Evolutionary conservation across 495 filamentous ascomycete genomes (phyloP), one percentile per base, ranked within the genome.

Genomic region (Friedmanniomyces endolithicus): DNA sequence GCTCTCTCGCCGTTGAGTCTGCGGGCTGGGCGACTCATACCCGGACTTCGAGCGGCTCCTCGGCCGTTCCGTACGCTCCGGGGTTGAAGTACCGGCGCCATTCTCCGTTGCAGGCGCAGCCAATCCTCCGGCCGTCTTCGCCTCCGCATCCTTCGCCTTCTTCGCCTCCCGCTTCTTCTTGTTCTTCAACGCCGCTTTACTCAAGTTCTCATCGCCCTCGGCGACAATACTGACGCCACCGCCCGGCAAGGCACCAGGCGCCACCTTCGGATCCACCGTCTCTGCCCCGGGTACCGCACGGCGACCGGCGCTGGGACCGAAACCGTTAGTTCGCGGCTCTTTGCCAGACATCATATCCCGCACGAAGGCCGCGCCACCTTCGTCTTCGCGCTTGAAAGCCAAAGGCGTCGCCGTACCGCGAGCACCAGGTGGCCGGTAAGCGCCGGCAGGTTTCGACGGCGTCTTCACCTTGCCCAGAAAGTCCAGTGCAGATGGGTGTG

Each of bases 91-190:
- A 20, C 40, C 52, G n/a, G n/a, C n/a, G 19, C 57, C 64, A 22
- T 64, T 65, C 25, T 53, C 63, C 11, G 58, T 63, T 29, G 68
- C 49, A 58, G 68, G 59, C 70, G 64, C 64, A 35, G 72, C 48
- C 37, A 41, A 41, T 2, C 37, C 17, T 25, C 68, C 71, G 33
- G 63, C 61, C 6, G 69, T 68, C 58, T 79, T 82, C 20, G 75
- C 75, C 12, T 76, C 85, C 6, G 76, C 78, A 25, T 90, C 87
- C 68, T 89, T 92, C 25, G 81, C 80, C 70, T 96, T 97, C 76
- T 94, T 95, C 51, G 88, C 90, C 65, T 94, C 88, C 34, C 90
- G 78, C 78, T 98, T 98, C 79, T 96, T 97, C 81, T 96, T 96
- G 74, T 97, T 98, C 75, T 96, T 95, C 50, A 90, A 71, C 0